phyloP scores from a whole-genome alignment of 345 rosid genomes.

The Acer negundo region DNA sequence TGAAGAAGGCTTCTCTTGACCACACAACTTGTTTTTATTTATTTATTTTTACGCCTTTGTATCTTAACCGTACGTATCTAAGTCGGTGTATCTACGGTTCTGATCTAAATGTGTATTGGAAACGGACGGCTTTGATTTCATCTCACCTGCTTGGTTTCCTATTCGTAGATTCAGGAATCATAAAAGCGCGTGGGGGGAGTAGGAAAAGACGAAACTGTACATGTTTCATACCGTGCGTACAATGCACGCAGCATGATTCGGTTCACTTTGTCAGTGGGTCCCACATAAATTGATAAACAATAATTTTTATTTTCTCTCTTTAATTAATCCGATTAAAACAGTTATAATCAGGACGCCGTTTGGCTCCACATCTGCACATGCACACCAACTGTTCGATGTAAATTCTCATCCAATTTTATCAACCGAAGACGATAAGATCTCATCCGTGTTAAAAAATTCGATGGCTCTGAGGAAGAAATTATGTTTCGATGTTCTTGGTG shows the following conservation, averaged over 20 bases:
- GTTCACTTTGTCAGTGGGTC: neutral
- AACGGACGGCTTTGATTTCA: neutral
- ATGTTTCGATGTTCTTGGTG: slow-evolving; percentile 18
- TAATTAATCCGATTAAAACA: no score
- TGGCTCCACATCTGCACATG: neutral
- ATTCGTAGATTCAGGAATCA: no score
- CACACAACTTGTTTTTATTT: neutral
- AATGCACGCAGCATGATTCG: neutral
- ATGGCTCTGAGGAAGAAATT: slow-evolving; percentile 33
- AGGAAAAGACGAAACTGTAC: neutral
- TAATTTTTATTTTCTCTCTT: no score
- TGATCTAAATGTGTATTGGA: neutral
- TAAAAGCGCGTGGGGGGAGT: neutral
- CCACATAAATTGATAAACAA: neutral
- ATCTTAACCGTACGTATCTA: slow-evolving; percentile 1
- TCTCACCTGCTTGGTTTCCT: neutral
- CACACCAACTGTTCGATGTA: slow-evolving; percentile 10
- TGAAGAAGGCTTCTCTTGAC: neutral
- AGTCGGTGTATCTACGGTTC: neutral
- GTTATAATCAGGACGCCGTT: no score
- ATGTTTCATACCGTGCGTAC: neutral
- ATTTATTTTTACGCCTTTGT: neutral
- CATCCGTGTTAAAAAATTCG: neutral
- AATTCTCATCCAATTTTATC: neutral
- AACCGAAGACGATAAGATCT: neutral